Evolutionary conservation across 148 eudicot species (phyloP).

Genomic region (Cornus florida): DNA sequence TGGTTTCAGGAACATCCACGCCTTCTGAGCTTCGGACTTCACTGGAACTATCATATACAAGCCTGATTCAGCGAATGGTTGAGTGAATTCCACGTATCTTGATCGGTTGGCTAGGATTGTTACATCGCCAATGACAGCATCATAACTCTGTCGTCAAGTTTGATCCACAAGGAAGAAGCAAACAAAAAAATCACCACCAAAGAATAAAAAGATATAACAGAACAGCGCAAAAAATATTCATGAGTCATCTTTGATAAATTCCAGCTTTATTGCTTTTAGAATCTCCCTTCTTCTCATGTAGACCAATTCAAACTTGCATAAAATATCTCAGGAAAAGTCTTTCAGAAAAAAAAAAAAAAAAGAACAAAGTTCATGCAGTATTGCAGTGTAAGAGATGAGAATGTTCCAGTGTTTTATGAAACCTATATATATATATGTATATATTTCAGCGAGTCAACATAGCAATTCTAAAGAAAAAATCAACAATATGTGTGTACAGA

Average conservation of each 20-base stretch:
- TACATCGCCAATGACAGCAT: conserved; percentile 45
- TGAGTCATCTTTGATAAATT: background rate
- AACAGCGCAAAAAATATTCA: background rate
- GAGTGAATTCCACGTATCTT: conserved; percentile 41
- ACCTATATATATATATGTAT: too few species aligned
- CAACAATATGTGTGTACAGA: too few species aligned
- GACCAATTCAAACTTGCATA: background rate
- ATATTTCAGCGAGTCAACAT: too few species aligned
- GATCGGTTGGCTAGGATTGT: conserved; percentile 39
- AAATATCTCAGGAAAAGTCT: background rate
- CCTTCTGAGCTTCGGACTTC: conserved; percentile 26
- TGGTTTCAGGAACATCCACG: conserved; percentile 43
- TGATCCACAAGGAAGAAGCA: background rate
- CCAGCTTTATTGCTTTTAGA: too few species aligned
- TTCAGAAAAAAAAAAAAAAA: background rate
- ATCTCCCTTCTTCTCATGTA: background rate
- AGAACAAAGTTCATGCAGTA: too few species aligned
- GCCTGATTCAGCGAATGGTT: conserved; percentile 39
- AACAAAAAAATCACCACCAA: background rate
- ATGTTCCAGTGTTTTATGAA: background rate
- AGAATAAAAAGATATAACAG: background rate
- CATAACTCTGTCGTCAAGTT: conserved; percentile 26
- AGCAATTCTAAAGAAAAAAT: too few species aligned
- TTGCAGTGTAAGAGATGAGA: background rate
- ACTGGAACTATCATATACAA: conserved; percentile 42